Evolutionary conservation across 768 basidiomycete species (phyloP).

Genomic region (Suillus luteus): DNA sequence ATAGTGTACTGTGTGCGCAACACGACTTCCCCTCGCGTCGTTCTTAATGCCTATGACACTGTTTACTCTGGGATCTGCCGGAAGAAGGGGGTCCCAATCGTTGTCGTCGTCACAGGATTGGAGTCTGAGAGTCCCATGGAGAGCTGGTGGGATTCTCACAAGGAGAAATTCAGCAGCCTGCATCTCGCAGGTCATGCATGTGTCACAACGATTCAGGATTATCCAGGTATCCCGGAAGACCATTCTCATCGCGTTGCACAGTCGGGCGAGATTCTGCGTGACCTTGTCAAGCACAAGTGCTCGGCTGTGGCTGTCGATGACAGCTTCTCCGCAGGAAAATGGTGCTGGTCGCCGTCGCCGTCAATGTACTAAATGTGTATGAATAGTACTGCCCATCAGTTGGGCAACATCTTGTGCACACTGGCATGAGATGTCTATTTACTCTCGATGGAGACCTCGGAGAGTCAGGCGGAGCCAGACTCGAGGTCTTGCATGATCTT

Average conservation of each 20-base stretch:
- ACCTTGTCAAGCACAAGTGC: constrained; percentile 25
- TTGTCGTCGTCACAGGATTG: constrained; percentile 41
- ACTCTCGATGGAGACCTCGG: background rate
- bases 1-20: constrained; percentile 41
- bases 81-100: constrained; percentile 37
- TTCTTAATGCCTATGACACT: constrained; percentile 37
- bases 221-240: background rate
- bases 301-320: background rate
- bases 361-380: constrained; percentile 13
- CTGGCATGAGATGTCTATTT: background rate
- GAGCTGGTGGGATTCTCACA: constrained; percentile 37
- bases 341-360: constrained; percentile 20
- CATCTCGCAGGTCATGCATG: constrained; percentile 38
- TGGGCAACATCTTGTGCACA: background rate
- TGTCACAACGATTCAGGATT: constrained; percentile 36
- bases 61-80: constrained; percentile 41
- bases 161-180: constrained; percentile 26
- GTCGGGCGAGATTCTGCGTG: constrained; percentile 27
- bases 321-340: constrained; percentile 12
- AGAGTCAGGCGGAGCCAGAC: background rate
- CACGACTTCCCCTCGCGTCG: constrained; percentile 30
- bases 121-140: constrained; percentile 33
- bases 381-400: constrained; percentile 11
- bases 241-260: background rate
- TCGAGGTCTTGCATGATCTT: background rate